These are phyloP conservation scores for Fallopia convolvulus DNA, from an alignment of 148 eudicot species.

Conservation along the genomic window DNA sequence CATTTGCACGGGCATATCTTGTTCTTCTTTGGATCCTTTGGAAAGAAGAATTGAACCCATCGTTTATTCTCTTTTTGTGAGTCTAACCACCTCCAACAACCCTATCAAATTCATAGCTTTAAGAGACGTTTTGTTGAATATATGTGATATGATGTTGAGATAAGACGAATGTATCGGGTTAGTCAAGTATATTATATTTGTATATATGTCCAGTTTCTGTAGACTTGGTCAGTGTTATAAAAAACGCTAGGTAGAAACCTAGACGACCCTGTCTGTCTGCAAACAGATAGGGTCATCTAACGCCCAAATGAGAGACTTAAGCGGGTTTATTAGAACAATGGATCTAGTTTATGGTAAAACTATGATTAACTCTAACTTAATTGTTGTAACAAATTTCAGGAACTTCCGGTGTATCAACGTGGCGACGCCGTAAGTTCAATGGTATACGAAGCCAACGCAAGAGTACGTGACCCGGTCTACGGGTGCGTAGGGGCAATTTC, in stretches of 20 bases:
- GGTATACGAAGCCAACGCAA: slow-evolving; percentile 91
- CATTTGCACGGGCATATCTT: background rate
- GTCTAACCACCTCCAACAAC: slow-evolving; percentile 4
- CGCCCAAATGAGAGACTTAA: too few relatives aligned
- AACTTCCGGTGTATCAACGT: slow-evolving; percentile 70
- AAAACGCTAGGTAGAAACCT: too few relatives aligned
- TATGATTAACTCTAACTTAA: too few relatives aligned
- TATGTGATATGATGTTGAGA: too few relatives aligned
- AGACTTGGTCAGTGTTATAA: too few relatives aligned
- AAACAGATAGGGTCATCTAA: too few relatives aligned
- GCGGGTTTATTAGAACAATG: too few relatives aligned
- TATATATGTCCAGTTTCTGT: too few relatives aligned
- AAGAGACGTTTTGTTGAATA: background rate
- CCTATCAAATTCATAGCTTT: background rate
- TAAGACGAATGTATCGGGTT: too few relatives aligned
- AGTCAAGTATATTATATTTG: too few relatives aligned
- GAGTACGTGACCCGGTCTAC: slow-evolving; percentile 81
- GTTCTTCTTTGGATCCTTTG: background rate
- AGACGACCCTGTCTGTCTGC: too few relatives aligned
- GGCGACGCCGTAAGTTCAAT: slow-evolving; percentile 86
- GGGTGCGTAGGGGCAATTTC: slow-evolving; percentile 94
- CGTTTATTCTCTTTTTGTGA: background rate
- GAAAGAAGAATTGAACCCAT: background rate
- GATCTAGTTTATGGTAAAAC: too few relatives aligned
- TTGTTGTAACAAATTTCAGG: slow-evolving; percentile 24